A percentile compares a stretch with the other conserved stretches of the same genome.
phyloP scores from a whole-genome alignment of 305 asterid species.

The Fraxinus albicans region DNA sequence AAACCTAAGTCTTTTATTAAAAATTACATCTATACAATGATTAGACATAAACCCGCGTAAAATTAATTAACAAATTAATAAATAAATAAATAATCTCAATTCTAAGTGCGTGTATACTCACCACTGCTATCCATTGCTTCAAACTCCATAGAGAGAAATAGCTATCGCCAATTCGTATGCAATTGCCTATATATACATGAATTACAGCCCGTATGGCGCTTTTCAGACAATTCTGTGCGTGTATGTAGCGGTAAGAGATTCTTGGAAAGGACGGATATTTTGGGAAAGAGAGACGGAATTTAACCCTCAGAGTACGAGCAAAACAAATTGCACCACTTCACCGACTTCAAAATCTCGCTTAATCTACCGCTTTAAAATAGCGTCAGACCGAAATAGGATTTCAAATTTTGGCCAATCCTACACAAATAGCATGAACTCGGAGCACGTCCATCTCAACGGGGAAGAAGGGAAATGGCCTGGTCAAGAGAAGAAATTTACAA shows the following conservation, averaged over 20 bases:
- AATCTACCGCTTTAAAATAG: background rate
- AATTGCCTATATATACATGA: background rate
- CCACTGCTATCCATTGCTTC: conserved; percentile 15
- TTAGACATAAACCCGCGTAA: background rate
- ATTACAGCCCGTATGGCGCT: background rate
- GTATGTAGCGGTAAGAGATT: background rate
- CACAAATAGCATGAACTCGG: background rate
- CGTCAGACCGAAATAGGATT: background rate
- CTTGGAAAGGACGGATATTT: background rate
- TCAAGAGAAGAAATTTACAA: background rate
- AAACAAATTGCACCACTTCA: background rate
- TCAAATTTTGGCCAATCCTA: background rate
- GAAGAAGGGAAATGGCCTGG: background rate
- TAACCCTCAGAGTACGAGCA: background rate
- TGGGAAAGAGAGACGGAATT: background rate
- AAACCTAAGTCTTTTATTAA: conserved; percentile 12
- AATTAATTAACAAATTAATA: conserved; percentile 9
- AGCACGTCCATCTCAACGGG: background rate
- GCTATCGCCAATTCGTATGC: background rate
- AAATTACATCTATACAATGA: background rate
- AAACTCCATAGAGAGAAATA: conserved; percentile 44
- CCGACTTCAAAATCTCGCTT: background rate
- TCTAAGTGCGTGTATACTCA: background rate
- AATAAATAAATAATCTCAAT: background rate
- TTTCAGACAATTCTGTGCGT: background rate